A percentile compares a stretch with the other conserved stretches of the same genome.
Evolutionary conservation across 108 stramenopile genomes (phyloP).

Genomic region (Stephanodiscus triporus): DNA sequence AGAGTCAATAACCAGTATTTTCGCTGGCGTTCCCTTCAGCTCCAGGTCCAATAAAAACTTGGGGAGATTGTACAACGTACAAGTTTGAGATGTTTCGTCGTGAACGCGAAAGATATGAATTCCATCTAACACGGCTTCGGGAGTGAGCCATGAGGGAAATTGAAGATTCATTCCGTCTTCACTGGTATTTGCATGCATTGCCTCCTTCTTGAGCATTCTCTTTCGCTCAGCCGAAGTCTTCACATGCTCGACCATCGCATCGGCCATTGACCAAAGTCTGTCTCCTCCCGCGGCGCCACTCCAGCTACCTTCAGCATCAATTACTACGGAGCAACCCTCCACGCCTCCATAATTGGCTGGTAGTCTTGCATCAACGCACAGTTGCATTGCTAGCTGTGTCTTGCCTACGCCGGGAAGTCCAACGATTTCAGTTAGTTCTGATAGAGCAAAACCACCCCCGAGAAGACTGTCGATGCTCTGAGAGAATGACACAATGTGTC

Average conservation of each 20-base stretch:
- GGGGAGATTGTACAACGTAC: conserved; percentile 73
- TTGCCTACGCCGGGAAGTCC: conserved; percentile 94
- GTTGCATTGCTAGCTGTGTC: conserved; percentile 94
- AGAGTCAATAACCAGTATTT: conserved; percentile 89
- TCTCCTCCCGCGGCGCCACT: conserved; percentile 56
- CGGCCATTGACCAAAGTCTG: conserved; percentile 81
- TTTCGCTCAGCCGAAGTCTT: conserved; percentile 45
- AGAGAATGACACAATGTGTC: conserved; percentile 82
- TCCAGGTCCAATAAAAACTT: conserved; percentile 48
- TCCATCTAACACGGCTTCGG: conserved; percentile 69
- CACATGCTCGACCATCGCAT: conserved; percentile 64
- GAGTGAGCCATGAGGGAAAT: conserved; percentile 51
- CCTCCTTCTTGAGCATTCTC: conserved; percentile 15
- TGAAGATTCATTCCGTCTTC: conserved; percentile 10
- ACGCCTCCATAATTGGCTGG: conserved; percentile 87
- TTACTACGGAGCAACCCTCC: conserved; percentile 79
- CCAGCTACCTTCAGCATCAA: conserved; percentile 96
- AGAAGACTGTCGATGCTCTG: conserved; percentile 74
- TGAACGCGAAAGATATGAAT: conserved; percentile 95
- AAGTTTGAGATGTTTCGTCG: conserved; percentile 82
- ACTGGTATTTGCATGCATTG: not conserved
- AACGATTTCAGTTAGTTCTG: conserved; percentile 89
- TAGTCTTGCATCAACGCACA: conserved; percentile 86
- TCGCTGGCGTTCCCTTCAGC: conserved; percentile 54
- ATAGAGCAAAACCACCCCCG: conserved; percentile 85